Evolutionary conservation across 139 green algal species (phyloP).

Genomic region (Chlorokybus atmophyticus): DNA sequence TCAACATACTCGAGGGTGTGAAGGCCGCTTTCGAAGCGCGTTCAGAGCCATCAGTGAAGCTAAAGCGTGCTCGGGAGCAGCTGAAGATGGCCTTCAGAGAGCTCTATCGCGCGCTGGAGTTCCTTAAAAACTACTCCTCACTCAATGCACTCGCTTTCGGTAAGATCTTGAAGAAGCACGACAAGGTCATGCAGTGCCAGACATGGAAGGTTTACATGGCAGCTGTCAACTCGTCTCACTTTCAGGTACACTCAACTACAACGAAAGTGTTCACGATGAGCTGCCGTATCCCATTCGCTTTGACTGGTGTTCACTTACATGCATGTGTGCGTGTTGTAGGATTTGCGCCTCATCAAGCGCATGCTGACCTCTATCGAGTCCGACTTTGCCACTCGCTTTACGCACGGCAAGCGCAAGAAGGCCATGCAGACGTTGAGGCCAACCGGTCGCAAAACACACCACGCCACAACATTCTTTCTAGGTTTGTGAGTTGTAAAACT

Average conservation of each 20-base stretch:
- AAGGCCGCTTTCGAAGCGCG: no score
- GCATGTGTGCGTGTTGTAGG: no score
- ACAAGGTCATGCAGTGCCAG: constrained; percentile 4
- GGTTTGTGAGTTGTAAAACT: no score
- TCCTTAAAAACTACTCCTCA: constrained; percentile 13
- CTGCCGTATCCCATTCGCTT: no score
- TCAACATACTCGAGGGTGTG: no score
- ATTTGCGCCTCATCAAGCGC: no score
- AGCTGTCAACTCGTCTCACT: background rate
- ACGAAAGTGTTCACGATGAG: no score
- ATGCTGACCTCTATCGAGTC: constrained; percentile 5
- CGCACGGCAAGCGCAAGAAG: background rate
- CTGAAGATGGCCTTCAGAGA: constrained; percentile 5
- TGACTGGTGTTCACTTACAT: no score
- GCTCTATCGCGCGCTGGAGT: constrained; percentile 7
- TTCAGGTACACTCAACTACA: no score
- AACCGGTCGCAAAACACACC: background rate
- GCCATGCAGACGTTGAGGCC: constrained; percentile 5
- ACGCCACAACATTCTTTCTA: constrained; percentile 7
- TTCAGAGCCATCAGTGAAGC: no score
- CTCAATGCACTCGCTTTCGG: constrained; percentile 8
- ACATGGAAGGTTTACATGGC: background rate
- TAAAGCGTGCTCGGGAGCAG: constrained; percentile 5
- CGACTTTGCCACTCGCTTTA: constrained; percentile 7
- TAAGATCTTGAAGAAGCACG: constrained; percentile 20